phyloP scores from a whole-genome alignment of 1,284 basidiomycete genomes.

The Marasmius oreades region DNA sequence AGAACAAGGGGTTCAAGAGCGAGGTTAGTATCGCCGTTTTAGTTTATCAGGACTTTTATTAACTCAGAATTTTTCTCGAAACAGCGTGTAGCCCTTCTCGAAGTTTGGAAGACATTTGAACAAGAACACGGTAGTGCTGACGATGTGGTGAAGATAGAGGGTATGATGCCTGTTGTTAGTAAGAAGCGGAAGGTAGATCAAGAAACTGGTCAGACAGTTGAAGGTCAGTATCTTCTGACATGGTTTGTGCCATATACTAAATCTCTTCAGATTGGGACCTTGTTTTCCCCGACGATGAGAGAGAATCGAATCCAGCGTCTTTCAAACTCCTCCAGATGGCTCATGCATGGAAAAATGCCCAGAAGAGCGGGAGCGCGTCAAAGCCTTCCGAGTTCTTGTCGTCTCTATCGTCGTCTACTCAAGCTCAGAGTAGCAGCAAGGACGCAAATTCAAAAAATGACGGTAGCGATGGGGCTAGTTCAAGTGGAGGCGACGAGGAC shows the following conservation, averaged over 20 bases:
- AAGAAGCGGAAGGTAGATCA: conserved; percentile 81
- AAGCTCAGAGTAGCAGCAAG: not conserved
- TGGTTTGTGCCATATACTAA: conserved; percentile 1
- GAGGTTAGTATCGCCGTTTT: conserved; percentile 58
- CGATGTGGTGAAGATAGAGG: conserved; percentile 75
- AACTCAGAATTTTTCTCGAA: conserved; percentile 10
- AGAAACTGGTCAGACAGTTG: conserved; percentile 81
- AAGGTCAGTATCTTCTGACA: conserved; percentile 54
- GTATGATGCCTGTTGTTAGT: conserved; percentile 88
- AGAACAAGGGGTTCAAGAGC: conserved; percentile 77
- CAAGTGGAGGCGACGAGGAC: conserved; percentile 5
- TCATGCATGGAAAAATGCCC: conserved; percentile 77
- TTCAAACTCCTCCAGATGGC: conserved; percentile 95
- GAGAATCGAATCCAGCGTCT: conserved; percentile 85
- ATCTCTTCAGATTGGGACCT: conserved; percentile 79
- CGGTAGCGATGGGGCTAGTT: conserved; percentile 12
- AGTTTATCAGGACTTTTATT: not conserved
- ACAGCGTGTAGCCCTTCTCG: conserved; percentile 83
- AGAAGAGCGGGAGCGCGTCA: conserved; percentile 21
- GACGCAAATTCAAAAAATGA: conserved; percentile 4
- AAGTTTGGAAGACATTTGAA: conserved; percentile 94
- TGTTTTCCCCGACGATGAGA: conserved; percentile 92
- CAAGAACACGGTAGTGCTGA: conserved; percentile 68
- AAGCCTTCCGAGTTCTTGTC: not conserved
- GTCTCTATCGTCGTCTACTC: conserved; percentile 2